Conservation (phyloP, 208 protist species). For the Histomonas meleagridis region DNA sequence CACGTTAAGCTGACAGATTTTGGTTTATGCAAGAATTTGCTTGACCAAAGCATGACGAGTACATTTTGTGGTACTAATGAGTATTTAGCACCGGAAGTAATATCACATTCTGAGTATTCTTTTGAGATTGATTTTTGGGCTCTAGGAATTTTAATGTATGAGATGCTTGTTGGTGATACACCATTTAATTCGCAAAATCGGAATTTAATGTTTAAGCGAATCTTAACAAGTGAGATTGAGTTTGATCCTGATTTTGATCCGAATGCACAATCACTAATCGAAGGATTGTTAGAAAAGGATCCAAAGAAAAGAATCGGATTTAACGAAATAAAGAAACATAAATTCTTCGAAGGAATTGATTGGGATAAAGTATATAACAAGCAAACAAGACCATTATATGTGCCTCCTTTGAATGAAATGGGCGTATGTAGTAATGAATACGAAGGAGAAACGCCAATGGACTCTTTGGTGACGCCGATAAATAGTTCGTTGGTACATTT, state of each 20-base stretch:
- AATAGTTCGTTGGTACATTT: no score
- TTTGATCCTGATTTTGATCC: neutral
- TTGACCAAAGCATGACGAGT: neutral
- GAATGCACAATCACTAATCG: neutral
- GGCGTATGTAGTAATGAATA: no score
- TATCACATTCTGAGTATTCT: neutral
- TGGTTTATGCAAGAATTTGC: neutral
- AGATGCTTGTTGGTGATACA: neutral
- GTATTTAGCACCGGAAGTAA: neutral
- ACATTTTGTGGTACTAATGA: neutral
- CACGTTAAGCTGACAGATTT: neutral
- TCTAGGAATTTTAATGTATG: neutral
- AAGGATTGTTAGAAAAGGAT: neutral
- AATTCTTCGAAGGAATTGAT: neutral
- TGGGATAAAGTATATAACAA: neutral
- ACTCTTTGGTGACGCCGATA: no score
- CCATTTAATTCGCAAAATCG: neutral
- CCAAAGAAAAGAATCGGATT: neutral
- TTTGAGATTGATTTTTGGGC: neutral
- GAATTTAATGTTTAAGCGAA: neutral
- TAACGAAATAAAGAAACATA: neutral
- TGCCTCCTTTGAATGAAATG: neutral
- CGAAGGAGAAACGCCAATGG: no score
- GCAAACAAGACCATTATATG: neutral
- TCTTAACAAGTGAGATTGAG: neutral